These are phyloP conservation scores for Bocquillonia castaneifolia DNA, from an alignment of 441 rosid genomes.

Conservation along the genomic window DNA sequence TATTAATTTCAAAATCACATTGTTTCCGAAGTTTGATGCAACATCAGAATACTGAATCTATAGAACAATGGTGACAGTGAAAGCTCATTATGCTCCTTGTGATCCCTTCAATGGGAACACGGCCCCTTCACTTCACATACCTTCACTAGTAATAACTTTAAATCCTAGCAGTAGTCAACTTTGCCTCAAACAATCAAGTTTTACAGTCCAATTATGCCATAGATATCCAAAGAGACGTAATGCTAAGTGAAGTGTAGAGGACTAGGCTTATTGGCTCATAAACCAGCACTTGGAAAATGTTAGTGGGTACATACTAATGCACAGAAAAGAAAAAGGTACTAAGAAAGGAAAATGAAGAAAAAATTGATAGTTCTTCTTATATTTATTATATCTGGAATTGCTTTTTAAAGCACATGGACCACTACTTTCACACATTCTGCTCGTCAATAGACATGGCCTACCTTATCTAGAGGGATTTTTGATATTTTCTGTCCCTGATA, in stretches of 20 bases:
- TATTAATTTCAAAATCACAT: neutral
- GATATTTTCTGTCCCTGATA: conserved; percentile 34
- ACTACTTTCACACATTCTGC: neutral
- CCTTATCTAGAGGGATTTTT: conserved; percentile 45
- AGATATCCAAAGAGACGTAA: neutral
- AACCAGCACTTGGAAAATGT: conserved; percentile 8
- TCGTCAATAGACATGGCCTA: conserved; percentile 15
- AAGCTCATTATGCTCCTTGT: neutral
- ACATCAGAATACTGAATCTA: neutral
- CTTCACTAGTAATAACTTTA: conserved; percentile 6
- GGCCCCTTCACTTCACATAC: conserved; percentile 12
- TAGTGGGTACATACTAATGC: neutral
- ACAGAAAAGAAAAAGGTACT: neutral
- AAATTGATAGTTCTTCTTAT: no score
- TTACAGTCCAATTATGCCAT: conserved; percentile 3
- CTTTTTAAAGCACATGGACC: conserved; percentile 1
- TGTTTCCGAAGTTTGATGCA: neutral
- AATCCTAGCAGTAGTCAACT: conserved; percentile 10
- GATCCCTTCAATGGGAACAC: neutral
- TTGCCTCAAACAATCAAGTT: conserved; percentile 12
- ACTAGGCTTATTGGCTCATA: no score
- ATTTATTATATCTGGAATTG: neutral
- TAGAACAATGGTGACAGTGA: no score
- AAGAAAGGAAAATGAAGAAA: neutral
- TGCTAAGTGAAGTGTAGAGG: no score